phyloP scores from a whole-genome alignment of 805 yeast species.

The Candida sonorensis region DNA sequence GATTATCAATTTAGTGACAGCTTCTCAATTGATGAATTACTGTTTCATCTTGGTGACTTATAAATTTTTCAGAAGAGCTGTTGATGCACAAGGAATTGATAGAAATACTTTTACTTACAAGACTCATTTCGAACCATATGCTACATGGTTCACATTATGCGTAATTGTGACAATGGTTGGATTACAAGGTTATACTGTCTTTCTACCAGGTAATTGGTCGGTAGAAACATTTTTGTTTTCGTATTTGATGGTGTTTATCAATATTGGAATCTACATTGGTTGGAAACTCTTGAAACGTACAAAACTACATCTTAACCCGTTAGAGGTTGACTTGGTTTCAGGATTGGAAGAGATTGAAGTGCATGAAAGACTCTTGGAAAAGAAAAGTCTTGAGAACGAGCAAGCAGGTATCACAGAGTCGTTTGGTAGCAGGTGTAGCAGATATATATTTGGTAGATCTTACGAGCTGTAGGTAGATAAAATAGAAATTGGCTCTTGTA shows the following conservation, averaged over 20 bases:
- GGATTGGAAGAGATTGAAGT: slow-evolving; percentile 34
- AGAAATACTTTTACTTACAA: slow-evolving; percentile 40
- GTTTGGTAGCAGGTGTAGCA: slow-evolving; percentile 2
- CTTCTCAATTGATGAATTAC: slow-evolving; percentile 60
- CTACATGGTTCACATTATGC: slow-evolving; percentile 13
- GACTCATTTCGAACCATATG: slow-evolving; percentile 34
- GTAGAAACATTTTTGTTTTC: slow-evolving; percentile 33
- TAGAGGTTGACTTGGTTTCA: slow-evolving; percentile 32
- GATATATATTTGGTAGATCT: slow-evolving; percentile 11
- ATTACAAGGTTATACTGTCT: slow-evolving; percentile 38
- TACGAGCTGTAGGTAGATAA: too few relatives aligned
- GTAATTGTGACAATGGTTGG: slow-evolving; percentile 32
- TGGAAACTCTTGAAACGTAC: slow-evolving; percentile 34
- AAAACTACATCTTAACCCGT: slow-evolving; percentile 24
- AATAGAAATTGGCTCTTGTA: too few relatives aligned
- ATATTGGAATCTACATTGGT: slow-evolving; percentile 28
- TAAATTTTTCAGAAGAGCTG: slow-evolving; percentile 55
- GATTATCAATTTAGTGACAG: slow-evolving; percentile 66
- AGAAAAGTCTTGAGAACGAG: slow-evolving; percentile 3
- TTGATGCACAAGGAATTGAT: slow-evolving; percentile 44
- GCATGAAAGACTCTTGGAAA: slow-evolving; percentile 23
- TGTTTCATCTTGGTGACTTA: slow-evolving; percentile 51
- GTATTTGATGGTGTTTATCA: slow-evolving; percentile 36
- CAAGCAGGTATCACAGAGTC: slow-evolving; percentile 2
- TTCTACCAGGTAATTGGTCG: slow-evolving; percentile 33